These are phyloP conservation scores for Gliomastix tumulicola DNA, from an alignment of 2,329 filamentous ascomycete species.

Conservation along the genomic window DNA sequence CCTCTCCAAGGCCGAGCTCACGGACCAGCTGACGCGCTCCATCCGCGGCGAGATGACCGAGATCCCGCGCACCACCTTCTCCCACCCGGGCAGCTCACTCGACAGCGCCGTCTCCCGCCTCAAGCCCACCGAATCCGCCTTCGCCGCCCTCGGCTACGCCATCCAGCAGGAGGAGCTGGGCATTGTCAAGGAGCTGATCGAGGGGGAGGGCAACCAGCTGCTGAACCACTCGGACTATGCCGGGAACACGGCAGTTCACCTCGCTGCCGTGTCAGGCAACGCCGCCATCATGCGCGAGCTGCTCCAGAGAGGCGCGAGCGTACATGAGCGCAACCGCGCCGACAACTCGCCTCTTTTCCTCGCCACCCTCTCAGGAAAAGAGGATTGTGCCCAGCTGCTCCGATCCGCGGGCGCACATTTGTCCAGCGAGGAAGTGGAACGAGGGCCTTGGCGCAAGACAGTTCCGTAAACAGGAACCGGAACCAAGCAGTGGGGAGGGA, in stretches of 20 bases:
- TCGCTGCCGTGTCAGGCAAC: conserved; percentile 48
- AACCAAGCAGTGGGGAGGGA: too few relatives aligned
- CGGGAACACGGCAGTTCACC: conserved; percentile 64
- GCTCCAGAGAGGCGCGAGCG: conserved; percentile 55
- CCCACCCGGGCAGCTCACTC: conserved; percentile 57
- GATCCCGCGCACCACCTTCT: conserved; percentile 63
- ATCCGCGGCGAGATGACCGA: conserved; percentile 84
- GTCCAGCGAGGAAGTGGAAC: conserved; percentile 31
- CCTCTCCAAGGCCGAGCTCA: conserved; percentile 59
- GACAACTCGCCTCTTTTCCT: conserved; percentile 61
- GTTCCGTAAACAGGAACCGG: too few relatives aligned
- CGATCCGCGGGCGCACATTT: conserved; percentile 53
- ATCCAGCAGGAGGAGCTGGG: conserved; percentile 65
- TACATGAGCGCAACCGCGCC: conserved; percentile 58
- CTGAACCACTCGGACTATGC: conserved; percentile 74
- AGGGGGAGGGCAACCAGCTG: conserved; percentile 56
- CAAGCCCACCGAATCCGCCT: conserved; percentile 51
- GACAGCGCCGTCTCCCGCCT: conserved; percentile 34
- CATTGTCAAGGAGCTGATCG: conserved; percentile 60
- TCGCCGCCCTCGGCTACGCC: conserved; percentile 73
- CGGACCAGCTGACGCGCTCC: conserved; percentile 63
- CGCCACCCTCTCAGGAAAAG: conserved; percentile 49
- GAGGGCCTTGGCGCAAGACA: conserved; percentile 4
- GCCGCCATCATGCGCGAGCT: conserved; percentile 51
- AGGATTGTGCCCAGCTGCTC: conserved; percentile 45